phyloP scores from a whole-genome alignment of 2,329 filamentous ascomycete species.

The Meredithiella fracta region DNA sequence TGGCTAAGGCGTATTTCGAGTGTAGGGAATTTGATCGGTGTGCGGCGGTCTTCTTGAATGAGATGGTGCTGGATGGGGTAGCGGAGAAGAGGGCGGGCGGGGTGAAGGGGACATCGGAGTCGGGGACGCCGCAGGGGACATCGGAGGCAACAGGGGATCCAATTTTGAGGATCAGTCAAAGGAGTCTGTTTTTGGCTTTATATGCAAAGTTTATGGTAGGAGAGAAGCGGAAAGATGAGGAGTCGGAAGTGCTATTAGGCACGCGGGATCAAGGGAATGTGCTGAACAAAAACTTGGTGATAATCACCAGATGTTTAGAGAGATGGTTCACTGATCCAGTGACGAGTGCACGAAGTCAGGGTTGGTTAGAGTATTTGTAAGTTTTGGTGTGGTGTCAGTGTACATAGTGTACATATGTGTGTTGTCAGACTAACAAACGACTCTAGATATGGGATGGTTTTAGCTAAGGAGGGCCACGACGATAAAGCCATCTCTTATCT shows the following conservation, averaged over 20 bases:
- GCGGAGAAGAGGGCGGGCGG: constrained; percentile 32
- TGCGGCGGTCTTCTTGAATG: constrained; percentile 73
- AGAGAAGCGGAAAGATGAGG: constrained; percentile 91
- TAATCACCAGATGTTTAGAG: constrained; percentile 59
- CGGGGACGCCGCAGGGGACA: neutral
- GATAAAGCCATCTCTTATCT: constrained; percentile 70
- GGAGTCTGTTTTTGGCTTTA: constrained; percentile 76
- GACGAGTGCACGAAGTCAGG: constrained; percentile 51
- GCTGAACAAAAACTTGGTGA: constrained; percentile 67
- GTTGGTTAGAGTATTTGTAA: constrained; percentile 79
- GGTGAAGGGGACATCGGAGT: neutral
- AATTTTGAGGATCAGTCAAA: constrained; percentile 58
- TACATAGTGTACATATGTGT: neutral
- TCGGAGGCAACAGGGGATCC: constrained; percentile 18
- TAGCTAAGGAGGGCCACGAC: constrained; percentile 83
- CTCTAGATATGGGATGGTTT: constrained; percentile 63
- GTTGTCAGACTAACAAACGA: neutral
- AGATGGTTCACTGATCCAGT: constrained; percentile 61
- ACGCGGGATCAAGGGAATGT: constrained; percentile 77
- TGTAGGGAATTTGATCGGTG: constrained; percentile 91
- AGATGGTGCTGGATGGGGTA: constrained; percentile 54
- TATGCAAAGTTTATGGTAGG: constrained; percentile 88
- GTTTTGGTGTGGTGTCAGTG: constrained; percentile 16
- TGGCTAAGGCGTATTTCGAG: constrained; percentile 90
- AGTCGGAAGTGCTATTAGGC: constrained; percentile 92